Evolutionary conservation across 1,284 basidiomycete species (phyloP).

Genomic region (Lignosus rhinocerotis): DNA sequence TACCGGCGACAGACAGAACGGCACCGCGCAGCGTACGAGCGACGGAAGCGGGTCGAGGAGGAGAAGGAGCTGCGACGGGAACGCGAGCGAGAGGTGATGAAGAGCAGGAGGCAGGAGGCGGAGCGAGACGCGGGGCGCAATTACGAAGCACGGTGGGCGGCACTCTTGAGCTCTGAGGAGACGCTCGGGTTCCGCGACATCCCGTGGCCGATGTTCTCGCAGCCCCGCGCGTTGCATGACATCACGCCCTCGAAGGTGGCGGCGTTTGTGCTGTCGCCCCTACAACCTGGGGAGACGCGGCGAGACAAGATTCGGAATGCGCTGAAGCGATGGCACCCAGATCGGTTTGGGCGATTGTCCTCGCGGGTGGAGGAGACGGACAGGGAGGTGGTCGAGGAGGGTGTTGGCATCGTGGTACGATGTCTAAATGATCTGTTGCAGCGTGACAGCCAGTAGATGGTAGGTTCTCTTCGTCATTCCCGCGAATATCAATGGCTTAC

Average conservation of each 20-base stretch:
- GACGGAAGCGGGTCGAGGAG: constrained; percentile 27
- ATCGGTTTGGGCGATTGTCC: constrained; percentile 62
- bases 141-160: constrained; percentile 65
- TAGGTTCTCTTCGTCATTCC: not conserved
- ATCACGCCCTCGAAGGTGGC: constrained; percentile 51
- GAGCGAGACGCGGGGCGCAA: constrained; percentile 52
- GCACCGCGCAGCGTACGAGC: constrained; percentile 41
- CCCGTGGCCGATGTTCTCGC: constrained; percentile 65
- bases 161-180: constrained; percentile 43
- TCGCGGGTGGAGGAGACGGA: constrained; percentile 56
- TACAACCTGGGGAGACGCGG: constrained; percentile 56
- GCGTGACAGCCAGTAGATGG: constrained; percentile 22
- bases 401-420: constrained; percentile 67
- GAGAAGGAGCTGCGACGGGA: constrained; percentile 30
- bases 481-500: not conserved
- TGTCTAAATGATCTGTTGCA: constrained; percentile 68
- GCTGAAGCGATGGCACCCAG: constrained; percentile 76
- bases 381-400: constrained; percentile 57
- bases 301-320: constrained; percentile 67
- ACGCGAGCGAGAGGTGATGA: constrained; percentile 42
- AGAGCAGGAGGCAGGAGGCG: constrained; percentile 40
- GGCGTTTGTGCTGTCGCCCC: constrained; percentile 59
- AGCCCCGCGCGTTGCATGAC: constrained; percentile 45
- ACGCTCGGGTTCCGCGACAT: constrained; percentile 57
- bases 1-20: constrained; percentile 31